Base-by-base conservation (phyloP, 108 stramenopile species). In the Cyclotella kingstonii region DNA sequence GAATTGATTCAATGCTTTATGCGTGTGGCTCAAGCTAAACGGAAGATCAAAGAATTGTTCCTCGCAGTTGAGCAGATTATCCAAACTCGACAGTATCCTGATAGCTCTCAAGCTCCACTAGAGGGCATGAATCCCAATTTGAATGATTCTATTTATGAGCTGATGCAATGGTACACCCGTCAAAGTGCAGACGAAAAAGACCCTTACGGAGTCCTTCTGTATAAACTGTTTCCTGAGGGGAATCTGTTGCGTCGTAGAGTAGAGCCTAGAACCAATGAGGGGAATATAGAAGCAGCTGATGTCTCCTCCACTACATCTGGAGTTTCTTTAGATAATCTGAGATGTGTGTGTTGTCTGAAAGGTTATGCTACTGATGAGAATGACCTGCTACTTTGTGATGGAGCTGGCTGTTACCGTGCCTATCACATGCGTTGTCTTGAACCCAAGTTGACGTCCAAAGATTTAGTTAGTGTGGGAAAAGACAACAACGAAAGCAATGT, bases 371-470 rank as follows among this genome's bases (percentile, higher is more conserved):
- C 53, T 12, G 78, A 81, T 48, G 78, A 79, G 1, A 84, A 84
- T 69, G 80, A 84, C 62, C 30, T 81, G 34, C 39, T 84, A 35
- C 33, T 84, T 45, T 84, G 83, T 49, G 83, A 84, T 63, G 77
- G 80, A 12, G 28, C 52, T 5, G 60, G 48, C 52, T 94, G 93
- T 63, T 91, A 77, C 40, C 78, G 93, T 8, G 86, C 90, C 27
- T 89, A 70, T 70, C 93, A 94, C 58, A 82, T 85, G 88, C 66
- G 82, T 54, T 94, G 93, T 46, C 40, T 89, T 15, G 49, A 69
- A 14, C 93, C 93, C 19, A 43, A 55, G 19, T 61, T 90, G 5
- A 70, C 74, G 19, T 46, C 27, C 4, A 71, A 76, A 10, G 84
- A 85, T 35, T 27, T 78, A 8, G 77, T 84, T n/a, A n/a, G n/a